Evolutionary conservation across 768 basidiomycete genomes (phyloP).

Genomic region (Lentinula detonsa): DNA sequence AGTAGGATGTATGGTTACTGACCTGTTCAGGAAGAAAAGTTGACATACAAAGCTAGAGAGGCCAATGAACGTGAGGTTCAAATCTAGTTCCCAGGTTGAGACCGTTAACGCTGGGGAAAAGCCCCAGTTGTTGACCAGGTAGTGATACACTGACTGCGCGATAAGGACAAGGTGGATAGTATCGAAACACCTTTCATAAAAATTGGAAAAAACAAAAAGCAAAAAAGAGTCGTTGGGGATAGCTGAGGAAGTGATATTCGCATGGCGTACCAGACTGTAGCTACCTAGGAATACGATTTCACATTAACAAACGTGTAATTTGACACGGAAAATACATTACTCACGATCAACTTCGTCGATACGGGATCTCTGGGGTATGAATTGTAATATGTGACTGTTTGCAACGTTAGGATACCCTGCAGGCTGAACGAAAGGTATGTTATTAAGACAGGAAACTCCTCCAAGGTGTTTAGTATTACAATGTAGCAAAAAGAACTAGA

Average conservation of each 20-base stretch:
- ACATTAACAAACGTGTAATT: no score
- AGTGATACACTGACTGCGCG: constrained; percentile 12
- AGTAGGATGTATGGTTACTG: not conserved
- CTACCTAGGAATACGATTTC: not conserved
- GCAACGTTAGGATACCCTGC: constrained; percentile 15
- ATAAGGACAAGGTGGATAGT: constrained; percentile 12
- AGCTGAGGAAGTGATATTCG: not conserved
- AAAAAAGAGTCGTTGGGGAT: no score
- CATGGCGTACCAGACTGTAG: not conserved
- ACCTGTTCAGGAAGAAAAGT: constrained; percentile 13
- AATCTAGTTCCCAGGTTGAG: constrained; percentile 9
- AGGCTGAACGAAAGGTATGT: constrained; percentile 6
- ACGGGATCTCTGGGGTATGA: constrained; percentile 12
- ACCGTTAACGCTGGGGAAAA: constrained; percentile 8
- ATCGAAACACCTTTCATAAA: constrained; percentile 9
- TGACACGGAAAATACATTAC: not conserved
- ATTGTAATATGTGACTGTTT: constrained; percentile 15
- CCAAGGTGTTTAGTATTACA: constrained; percentile 4
- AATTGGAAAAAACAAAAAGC: no score
- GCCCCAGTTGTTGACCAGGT: constrained; percentile 16
- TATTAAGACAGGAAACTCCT: no score
- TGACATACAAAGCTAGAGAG: constrained; percentile 14
- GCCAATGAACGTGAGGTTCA: constrained; percentile 14
- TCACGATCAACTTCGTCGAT: constrained; percentile 11
- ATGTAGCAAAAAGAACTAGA: constrained; percentile 14